Percentiles rank a stretch among this genome's conserved stretches.
Conservation (phyloP, 306 rosid species). For the Lithocarpus polystachyus region DNA sequence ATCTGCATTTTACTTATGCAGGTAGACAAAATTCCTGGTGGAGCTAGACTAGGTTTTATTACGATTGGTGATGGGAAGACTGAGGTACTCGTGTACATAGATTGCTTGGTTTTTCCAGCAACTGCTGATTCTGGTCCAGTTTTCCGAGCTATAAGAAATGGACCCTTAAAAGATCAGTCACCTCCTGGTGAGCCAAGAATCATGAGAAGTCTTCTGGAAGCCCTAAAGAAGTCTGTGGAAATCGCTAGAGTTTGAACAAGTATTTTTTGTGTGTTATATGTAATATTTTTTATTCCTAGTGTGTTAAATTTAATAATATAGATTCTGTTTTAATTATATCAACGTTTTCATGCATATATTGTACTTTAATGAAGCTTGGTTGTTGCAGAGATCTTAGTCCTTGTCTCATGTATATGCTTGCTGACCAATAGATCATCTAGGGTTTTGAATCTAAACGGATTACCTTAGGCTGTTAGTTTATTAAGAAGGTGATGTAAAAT, state of each 20-base stretch:
- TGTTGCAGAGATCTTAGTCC: not conserved
- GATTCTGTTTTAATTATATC: not conserved
- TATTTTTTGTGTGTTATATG: not conserved
- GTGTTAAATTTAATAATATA: not conserved
- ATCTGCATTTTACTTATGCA: slow-evolving; percentile 28
- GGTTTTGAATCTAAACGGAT: not conserved
- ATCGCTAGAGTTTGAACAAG: slow-evolving; percentile 53
- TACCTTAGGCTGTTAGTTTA: not conserved
- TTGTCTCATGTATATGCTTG: not conserved
- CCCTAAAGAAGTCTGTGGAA: slow-evolving; percentile 78
- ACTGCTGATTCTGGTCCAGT: slow-evolving; percentile 55
- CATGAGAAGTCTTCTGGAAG: slow-evolving; percentile 81
- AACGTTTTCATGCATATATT: not conserved
- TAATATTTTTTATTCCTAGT: not conserved
- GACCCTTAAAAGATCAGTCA: slow-evolving; percentile 55
- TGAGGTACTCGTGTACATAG: slow-evolving; percentile 80
- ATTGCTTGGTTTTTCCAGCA: slow-evolving; percentile 71
- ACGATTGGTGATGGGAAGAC: slow-evolving; percentile 75
- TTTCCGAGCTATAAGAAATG: slow-evolving; percentile 81
- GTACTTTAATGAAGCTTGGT: not conserved
- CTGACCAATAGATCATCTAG: not conserved
- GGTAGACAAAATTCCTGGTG: slow-evolving; percentile 88
- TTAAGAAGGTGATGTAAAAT: not conserved
- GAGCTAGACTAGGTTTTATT: slow-evolving; percentile 84
- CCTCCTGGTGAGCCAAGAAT: slow-evolving; percentile 95